phyloP scores from a whole-genome alignment of 208 protist species.

The Crithidia thermophila region DNA sequence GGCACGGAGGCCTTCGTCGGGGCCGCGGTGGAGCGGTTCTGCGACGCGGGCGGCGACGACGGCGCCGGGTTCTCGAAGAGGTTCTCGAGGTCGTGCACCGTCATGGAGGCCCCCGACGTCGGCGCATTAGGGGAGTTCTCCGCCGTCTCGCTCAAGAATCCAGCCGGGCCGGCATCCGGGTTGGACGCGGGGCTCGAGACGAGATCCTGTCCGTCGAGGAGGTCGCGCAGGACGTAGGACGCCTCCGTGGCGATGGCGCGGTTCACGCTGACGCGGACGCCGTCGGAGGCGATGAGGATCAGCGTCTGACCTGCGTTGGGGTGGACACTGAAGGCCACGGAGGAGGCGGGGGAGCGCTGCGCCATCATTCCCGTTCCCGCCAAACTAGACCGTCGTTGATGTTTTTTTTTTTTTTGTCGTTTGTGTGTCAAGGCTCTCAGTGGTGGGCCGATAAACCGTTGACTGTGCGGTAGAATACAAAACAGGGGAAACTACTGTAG shows the following conservation, averaged over 20 bases:
- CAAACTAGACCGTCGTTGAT: too few relatives aligned
- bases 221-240: slow-evolving; percentile 72
- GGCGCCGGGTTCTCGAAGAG: slow-evolving; percentile 16
- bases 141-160: neutral
- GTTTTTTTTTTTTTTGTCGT: slow-evolving; percentile 10
- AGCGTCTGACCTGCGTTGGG: slow-evolving; percentile 38
- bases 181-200: slow-evolving; percentile 1
- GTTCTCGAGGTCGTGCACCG: slow-evolving; percentile 18
- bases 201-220: slow-evolving; percentile 68
- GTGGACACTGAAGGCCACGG: neutral
- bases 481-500: too few relatives aligned
- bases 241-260: slow-evolving; percentile 77
- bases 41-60: neutral
- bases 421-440: too few relatives aligned
- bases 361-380: neutral
- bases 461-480: too few relatives aligned
- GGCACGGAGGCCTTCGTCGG: slow-evolving; percentile 3
- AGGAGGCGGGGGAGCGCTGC: slow-evolving; percentile 5
- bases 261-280: slow-evolving; percentile 52
- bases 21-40: neutral
- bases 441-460: too few relatives aligned
- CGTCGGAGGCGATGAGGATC: slow-evolving; percentile 71
- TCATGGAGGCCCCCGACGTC: neutral
- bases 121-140: neutral
- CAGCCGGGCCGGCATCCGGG: neutral